A percentile compares a stretch with the other conserved stretches of the same genome.
phyloP scores from a whole-genome alignment of 305 asterid species.

The Fraxinus angustifolia region DNA sequence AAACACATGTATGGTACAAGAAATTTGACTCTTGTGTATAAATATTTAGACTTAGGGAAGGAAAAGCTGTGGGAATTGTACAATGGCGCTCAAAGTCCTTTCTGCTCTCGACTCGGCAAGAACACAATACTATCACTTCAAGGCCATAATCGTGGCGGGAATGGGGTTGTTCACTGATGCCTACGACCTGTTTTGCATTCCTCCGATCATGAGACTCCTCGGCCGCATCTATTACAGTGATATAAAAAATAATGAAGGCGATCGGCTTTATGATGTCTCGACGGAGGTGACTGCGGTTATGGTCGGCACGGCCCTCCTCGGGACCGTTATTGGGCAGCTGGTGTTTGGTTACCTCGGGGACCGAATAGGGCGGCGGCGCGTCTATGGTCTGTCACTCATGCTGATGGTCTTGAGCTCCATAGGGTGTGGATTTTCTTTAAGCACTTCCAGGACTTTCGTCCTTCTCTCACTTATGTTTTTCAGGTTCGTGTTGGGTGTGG shows the following conservation, averaged over 20 bases:
- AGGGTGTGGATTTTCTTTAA: conserved; percentile 44
- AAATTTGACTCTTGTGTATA: not conserved
- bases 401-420: conserved; percentile 47
- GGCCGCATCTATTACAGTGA: conserved; percentile 34
- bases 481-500: conserved; percentile 45
- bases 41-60: not conserved
- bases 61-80: not conserved
- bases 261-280: conserved; percentile 20
- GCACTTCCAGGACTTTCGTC: conserved; percentile 38
- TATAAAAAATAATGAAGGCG: not conserved
- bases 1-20: not conserved
- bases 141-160: conserved; percentile 52
- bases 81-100: conserved; percentile 46
- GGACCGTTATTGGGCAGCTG: conserved; percentile 44
- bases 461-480: conserved; percentile 40
- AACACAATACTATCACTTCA: conserved; percentile 52
- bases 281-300: conserved; percentile 25
- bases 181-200: conserved; percentile 54
- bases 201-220: conserved; percentile 46
- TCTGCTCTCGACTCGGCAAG: conserved; percentile 48
- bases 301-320: conserved; percentile 37
- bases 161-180: conserved; percentile 64
- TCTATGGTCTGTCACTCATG: conserved; percentile 43
- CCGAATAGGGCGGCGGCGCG: conserved; percentile 40
- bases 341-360: conserved; percentile 51